A percentile compares a stretch with the other conserved stretches of the same genome.
Conservation (phyloP, 163 green algal species). For the Trebouxiophyceae sp. region DNA sequence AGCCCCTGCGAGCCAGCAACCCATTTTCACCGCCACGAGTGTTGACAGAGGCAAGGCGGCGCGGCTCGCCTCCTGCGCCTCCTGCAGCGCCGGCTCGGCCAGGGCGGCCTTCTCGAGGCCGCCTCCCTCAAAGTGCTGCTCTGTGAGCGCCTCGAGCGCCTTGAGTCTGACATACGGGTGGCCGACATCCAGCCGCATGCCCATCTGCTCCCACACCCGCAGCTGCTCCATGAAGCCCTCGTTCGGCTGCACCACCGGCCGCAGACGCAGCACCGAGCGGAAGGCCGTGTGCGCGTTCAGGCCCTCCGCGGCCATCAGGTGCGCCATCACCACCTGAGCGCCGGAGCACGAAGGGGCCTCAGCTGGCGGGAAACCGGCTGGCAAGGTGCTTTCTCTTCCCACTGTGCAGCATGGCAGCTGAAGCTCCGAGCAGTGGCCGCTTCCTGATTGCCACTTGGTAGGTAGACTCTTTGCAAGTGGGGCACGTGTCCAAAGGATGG, state of each 20-base stretch:
- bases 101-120: not conserved
- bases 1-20: too few relatives aligned
- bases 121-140: not conserved
- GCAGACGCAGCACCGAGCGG: constrained; percentile 3
- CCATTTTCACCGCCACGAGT: too few relatives aligned
- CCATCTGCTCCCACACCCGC: constrained; percentile 36
- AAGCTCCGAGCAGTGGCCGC: not conserved
- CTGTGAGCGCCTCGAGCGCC: not conserved
- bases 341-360: not conserved
- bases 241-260: constrained; percentile 47
- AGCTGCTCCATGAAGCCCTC: constrained; percentile 70
- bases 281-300: constrained; percentile 13
- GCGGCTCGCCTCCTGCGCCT: too few relatives aligned
- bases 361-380: not conserved
- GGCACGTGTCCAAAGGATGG: too few relatives aligned
- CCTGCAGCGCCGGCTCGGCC: not conserved
- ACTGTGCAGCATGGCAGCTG: not conserved
- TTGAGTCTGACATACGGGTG: not conserved
- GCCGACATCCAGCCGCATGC: not conserved
- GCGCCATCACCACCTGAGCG: constrained; percentile 39
- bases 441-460: not conserved
- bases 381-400: not conserved
- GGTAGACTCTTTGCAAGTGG: not conserved
- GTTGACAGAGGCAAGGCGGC: too few relatives aligned
- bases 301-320: constrained; percentile 42